phyloP scores from a whole-genome alignment of 495 filamentous ascomycete genomes.

The Viridothelium virens region DNA sequence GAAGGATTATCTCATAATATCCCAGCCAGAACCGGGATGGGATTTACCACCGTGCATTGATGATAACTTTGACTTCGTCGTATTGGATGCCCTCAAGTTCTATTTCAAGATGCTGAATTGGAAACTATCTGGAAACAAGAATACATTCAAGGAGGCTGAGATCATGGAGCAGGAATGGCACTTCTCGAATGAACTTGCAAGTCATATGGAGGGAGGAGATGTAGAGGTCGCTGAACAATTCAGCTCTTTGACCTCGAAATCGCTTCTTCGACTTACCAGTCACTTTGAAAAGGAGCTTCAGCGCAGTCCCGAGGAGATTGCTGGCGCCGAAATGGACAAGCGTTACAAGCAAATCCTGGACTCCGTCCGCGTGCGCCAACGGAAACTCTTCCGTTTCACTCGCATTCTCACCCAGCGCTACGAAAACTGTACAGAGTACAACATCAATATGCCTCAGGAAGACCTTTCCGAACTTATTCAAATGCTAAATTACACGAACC shows the following conservation, averaged over 20 bases:
- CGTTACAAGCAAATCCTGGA: conserved; percentile 91
- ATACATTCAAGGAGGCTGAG: conserved; percentile 98
- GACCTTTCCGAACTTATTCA: conserved; percentile 68
- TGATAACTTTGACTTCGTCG: conserved; percentile 92
- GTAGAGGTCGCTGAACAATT: conserved; percentile 99
- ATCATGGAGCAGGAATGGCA: conserved; percentile 96
- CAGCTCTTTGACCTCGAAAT: conserved; percentile 83
- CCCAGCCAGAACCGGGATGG: conserved; percentile 86
- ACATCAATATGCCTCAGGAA: conserved; percentile 59
- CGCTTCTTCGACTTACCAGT: conserved; percentile 72
- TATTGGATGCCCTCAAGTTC: conserved; percentile 88
- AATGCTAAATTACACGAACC: conserved; percentile 71
- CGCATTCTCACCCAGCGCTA: conserved; percentile 83
- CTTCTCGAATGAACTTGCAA: conserved; percentile 85
- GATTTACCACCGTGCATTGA: conserved; percentile 93
- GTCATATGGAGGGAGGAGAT: conserved; percentile 81
- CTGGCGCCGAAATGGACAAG: conserved; percentile 78
- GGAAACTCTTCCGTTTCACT: conserved; percentile 79
- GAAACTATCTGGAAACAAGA: conserved; percentile 95
- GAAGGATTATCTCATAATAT: conserved; percentile 73
- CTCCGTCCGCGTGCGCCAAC: conserved; percentile 88
- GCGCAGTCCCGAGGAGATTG: conserved; percentile 69
- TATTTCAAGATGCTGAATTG: conserved; percentile 97
- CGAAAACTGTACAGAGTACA: conserved; percentile 93
- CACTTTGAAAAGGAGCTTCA: conserved; percentile 90